Evolutionary conservation across 805 yeast genomes (phyloP), one percentile per base, ranked within the genome.

Genomic region (Ogataea zsoltii): DNA sequence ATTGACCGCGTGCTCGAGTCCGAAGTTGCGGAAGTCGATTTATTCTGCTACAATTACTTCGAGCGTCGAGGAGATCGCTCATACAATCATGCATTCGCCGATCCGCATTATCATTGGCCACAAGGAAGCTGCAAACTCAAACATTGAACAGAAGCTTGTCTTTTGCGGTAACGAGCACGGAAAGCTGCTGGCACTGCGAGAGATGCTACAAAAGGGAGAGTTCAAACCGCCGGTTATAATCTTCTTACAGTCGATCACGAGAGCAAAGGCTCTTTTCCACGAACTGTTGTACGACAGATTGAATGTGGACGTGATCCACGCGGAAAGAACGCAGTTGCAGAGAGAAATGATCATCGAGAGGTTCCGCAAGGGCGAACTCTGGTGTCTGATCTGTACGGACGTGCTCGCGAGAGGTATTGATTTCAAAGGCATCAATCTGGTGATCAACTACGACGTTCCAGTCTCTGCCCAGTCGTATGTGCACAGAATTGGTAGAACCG

Each of bases 401-500:
- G 96, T 94, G 38, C 71, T 94, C 44, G 85, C 97, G 3, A 81
- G 99, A 70, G 99, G 99, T 74, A 88, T 94, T 47, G 99, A 94
- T 66, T 94, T 94, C 71, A 89, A 89, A 61, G 97, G 97, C 44
- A 92, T 94, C 40, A 94, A 91, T 61, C 65, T 95, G 48, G 97
- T 94, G 33, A 88, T 94, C 54, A 94, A 94, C 68, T 94, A 94
- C 65, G 99, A 94, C 67, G 96, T 94, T 11, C 99, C 99, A 14
- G 87, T 82, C 57, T 80, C 85, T 35, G 89, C 97, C 0, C 97
- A 92, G 66, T 85, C 96, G 0, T 94, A 94, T 64, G 97, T 94
- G 37, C 99, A 94, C 67, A 81, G 99, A 70, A 88, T 94, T 58
- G 99, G 99, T 67, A 85, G 99, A 75, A 92, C 99, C 2, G 99